A percentile compares a stretch with the other conserved stretches of the same genome.
Evolutionary conservation across 805 yeast genomes (phyloP).

Genomic region (Candida michaelii): DNA sequence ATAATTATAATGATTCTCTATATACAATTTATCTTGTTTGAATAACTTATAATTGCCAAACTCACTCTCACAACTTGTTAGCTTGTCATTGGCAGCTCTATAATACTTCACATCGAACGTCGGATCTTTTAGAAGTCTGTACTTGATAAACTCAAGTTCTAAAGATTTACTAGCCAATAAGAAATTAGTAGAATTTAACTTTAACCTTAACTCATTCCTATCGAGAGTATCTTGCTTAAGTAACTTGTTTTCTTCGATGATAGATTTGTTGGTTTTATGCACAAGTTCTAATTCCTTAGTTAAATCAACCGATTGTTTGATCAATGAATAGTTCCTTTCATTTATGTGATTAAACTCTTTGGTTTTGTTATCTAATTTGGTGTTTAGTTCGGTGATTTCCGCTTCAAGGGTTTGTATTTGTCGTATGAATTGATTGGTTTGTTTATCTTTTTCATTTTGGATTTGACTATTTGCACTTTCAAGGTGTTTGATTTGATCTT

Average conservation of each 20-base stretch:
- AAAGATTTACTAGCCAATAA: constrained; percentile 6
- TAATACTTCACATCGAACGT: constrained; percentile 9
- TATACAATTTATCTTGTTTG: constrained; percentile 9
- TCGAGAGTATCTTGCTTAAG: constrained; percentile 10
- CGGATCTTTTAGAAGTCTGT: constrained; percentile 9
- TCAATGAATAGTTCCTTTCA: constrained; percentile 3
- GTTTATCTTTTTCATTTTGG: too few species aligned
- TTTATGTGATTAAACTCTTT: constrained; percentile 1
- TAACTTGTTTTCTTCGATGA: constrained; percentile 6
- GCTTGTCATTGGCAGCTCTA: constrained; percentile 9
- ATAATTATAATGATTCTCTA: constrained; percentile 8
- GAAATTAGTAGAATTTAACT: constrained; percentile 11
- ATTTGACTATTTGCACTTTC: too few species aligned
- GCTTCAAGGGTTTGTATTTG: background rate
- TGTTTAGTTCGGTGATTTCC: background rate
- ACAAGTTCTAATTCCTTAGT: constrained; percentile 2
- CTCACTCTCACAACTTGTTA: constrained; percentile 8
- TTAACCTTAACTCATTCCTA: constrained; percentile 7
- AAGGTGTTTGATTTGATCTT: too few species aligned
- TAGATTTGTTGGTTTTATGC: constrained; percentile 4
- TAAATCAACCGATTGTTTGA: constrained; percentile 1
- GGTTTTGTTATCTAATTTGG: background rate
- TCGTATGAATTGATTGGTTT: background rate
- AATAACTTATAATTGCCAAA: constrained; percentile 10
- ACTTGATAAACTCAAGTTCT: constrained; percentile 8